Percentiles rank a stretch among this genome's conserved stretches.
Conservation (phyloP, 2,329 filamentous ascomycete species). For the Aspergillus melleus region DNA sequence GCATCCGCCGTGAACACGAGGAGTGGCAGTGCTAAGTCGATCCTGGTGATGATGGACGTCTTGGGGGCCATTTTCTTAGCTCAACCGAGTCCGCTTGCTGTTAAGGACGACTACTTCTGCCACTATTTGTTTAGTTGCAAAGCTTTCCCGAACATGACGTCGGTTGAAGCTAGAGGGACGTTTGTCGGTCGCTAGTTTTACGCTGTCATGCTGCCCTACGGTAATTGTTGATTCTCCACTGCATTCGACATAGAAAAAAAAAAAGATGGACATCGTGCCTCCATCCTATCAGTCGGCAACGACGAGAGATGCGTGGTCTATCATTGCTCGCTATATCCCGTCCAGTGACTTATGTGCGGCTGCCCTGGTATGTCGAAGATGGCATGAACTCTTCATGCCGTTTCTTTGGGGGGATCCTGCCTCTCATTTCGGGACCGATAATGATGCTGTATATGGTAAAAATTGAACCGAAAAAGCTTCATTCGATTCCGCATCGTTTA, state of each 20-base stretch:
- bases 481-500: not conserved
- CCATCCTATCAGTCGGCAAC: slow-evolving; percentile 62
- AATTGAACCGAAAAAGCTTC: not conserved
- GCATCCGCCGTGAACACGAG: not conserved
- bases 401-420: slow-evolving; percentile 64
- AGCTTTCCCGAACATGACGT: not conserved
- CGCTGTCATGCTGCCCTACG: not conserved
- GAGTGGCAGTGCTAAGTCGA: not conserved
- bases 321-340: slow-evolving; percentile 58
- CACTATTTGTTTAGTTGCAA: not conserved
- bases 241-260: slow-evolving; percentile 1
- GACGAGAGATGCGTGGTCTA: slow-evolving; percentile 54
- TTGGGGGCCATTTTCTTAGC: not conserved
- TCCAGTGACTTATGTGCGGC: slow-evolving; percentile 58
- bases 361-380: slow-evolving; percentile 57
- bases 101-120: not conserved
- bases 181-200: not conserved
- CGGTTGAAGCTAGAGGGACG: not conserved
- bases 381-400: slow-evolving; percentile 60
- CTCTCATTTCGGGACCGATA: slow-evolving; percentile 61
- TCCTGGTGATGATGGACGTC: not conserved
- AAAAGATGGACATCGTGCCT: slow-evolving; percentile 56
- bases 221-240: not conserved
- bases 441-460: slow-evolving; percentile 59
- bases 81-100: not conserved